Evolutionary conservation across 2,329 filamentous ascomycete species (phyloP).

Genomic region (Xylariaceae sp.): DNA sequence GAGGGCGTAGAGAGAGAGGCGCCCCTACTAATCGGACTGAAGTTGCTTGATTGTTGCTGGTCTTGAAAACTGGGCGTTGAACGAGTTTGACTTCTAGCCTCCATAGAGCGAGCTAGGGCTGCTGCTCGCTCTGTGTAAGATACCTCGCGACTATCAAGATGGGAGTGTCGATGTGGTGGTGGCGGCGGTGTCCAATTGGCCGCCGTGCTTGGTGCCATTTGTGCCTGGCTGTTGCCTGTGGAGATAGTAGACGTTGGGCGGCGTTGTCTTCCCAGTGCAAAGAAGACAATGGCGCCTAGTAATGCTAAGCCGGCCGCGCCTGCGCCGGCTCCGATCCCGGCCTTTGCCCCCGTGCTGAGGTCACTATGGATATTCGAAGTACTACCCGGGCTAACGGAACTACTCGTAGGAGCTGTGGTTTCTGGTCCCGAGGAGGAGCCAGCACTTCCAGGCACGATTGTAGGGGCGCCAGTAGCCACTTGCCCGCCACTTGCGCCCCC

Average conservation of each 20-base stretch:
- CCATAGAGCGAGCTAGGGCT: conserved; percentile 11
- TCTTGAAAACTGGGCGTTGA: not conserved
- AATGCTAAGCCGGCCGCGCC: conserved; percentile 3
- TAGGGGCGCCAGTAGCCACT: not conserved
- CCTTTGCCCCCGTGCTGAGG: conserved; percentile 8
- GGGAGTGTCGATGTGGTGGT: conserved; percentile 6
- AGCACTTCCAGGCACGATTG: not conserved
- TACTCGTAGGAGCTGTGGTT: not conserved
- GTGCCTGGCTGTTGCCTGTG: not conserved
- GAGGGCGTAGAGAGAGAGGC: not conserved
- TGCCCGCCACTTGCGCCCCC: not conserved
- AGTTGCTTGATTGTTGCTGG: not conserved
- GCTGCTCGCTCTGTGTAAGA: conserved; percentile 14
- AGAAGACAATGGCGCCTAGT: conserved; percentile 4
- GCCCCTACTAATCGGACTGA: not conserved
- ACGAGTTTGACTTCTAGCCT: not conserved
- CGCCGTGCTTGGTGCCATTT: not conserved
- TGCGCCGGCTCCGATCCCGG: conserved; percentile 9
- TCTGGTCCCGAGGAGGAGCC: not conserved
- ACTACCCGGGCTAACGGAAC: not conserved
- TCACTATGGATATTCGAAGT: not conserved
- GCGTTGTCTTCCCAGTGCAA: conserved; percentile 8
- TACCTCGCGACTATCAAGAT: conserved; percentile 6
- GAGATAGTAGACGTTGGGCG: not conserved
- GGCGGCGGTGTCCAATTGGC: conserved; percentile 1